Evolutionary conservation across 2,329 filamentous ascomycete genomes (phyloP), one percentile per base, ranked within the genome.

Genomic region (Coniochaeta sp.): DNA sequence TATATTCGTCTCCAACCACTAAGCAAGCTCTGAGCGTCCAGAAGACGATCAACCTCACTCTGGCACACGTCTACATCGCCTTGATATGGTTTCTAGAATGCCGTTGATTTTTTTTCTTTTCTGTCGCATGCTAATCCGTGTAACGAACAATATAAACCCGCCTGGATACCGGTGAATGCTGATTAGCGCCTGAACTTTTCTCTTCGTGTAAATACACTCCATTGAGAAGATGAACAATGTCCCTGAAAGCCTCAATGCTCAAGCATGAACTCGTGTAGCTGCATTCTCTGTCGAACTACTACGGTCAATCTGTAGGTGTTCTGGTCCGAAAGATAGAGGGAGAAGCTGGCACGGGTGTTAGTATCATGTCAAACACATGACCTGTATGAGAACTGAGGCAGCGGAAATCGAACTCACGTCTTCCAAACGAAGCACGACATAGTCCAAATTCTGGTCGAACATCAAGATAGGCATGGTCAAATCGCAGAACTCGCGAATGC

Each of bases 361-460:
- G n/a, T 24, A 47, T 22, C 28, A 31, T 24, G 28, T 19, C n/a
- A n/a, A n/a, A 47, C 28, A 24, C 12, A 58, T 50, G 16, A 8
- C n/a, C 38, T 3, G 12, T 14, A 3, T 6, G 34, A 14, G 12
- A n/a, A n/a, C 6, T 36, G 34, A 16, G n/a, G 34, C 24, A 28
- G 26, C 22, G 26, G 43, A 11, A 47, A 4, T 34, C 26, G 14
- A 12, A 57, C 54, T 57, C 54, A 57, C 54, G 9, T 57, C 54
- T 26, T 57, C 54, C 54, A 60, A 2, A 1, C 31, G 7, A 16
- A 57, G 17, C 26, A 90, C 84, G n/a, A 85, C 78, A 67, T 82
- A 92, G 62, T 88, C 83, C 1, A 87, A 88, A 64, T 92, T 83
- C 72, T 87, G 89, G 73, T 96, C 92, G 74, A 96, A 96, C 93